Conservation (phyloP, 2,329 filamentous ascomycete species). For the Ceratocystis variospora region DNA sequence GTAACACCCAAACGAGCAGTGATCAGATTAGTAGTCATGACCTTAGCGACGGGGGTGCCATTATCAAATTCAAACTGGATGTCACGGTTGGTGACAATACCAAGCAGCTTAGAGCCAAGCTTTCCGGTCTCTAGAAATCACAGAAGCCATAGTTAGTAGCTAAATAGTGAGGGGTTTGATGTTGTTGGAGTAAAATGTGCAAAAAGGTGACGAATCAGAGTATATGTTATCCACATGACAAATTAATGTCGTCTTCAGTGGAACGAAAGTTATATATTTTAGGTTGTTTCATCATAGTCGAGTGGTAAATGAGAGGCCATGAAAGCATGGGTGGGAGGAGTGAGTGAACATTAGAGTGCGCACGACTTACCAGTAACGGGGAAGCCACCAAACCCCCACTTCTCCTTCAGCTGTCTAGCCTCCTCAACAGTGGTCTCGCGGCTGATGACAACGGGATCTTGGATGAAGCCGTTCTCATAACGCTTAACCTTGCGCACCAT, state of each 20-base stretch:
- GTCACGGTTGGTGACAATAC: slow-evolving; percentile 95
- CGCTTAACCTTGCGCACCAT: slow-evolving; percentile 99
- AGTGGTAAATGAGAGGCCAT: neutral
- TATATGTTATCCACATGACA: slow-evolving; percentile 58
- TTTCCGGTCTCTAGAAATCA: slow-evolving; percentile 62
- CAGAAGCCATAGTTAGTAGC: slow-evolving; percentile 15
- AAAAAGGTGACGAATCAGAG: slow-evolving; percentile 20
- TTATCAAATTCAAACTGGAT: slow-evolving; percentile 85
- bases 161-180: slow-evolving; percentile 13
- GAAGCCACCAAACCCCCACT: slow-evolving; percentile 97
- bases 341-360: slow-evolving; percentile 15
- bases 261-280: slow-evolving; percentile 99
- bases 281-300: slow-evolving; percentile 62
- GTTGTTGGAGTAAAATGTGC: slow-evolving; percentile 35
- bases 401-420: slow-evolving; percentile 84
- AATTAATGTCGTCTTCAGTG: slow-evolving; percentile 69
- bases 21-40: slow-evolving; percentile 92
- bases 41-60: slow-evolving; percentile 59
- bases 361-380: slow-evolving; percentile 81
- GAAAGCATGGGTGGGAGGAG: neutral
- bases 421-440: slow-evolving; percentile 80
- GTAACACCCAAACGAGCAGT: slow-evolving; percentile 75
- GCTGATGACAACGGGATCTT: slow-evolving; percentile 84
- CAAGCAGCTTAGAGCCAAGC: slow-evolving; percentile 87
- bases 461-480: slow-evolving; percentile 98